A percentile compares a stretch with the other conserved stretches of the same genome.
phyloP scores from a whole-genome alignment of 169 alveolate species.

The Plasmodium adleri region DNA sequence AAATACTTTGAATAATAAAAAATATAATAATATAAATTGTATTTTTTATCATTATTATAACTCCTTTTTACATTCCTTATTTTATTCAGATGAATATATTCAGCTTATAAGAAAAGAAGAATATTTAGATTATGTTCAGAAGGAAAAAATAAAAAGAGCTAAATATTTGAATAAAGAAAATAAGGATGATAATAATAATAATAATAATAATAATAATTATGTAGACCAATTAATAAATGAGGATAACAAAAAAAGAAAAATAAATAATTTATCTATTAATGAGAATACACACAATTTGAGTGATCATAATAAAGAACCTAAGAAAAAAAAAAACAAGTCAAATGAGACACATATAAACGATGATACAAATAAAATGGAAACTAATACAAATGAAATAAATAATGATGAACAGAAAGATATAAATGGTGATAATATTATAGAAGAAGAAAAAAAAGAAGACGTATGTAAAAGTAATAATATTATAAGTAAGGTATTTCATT shows the following conservation, averaged over 20 bases:
- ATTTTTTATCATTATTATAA: constrained; percentile 40
- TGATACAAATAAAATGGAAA: neutral
- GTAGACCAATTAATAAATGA: neutral
- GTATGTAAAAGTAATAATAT: neutral
- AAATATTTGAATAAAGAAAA: neutral
- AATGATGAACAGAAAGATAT: neutral
- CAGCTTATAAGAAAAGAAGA: constrained; percentile 1
- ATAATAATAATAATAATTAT: neutral
- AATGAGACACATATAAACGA: no score
- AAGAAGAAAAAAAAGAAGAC: neutral
- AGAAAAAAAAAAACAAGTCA: neutral
- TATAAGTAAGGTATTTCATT: neutral
- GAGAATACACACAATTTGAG: neutral
- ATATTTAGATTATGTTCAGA: neutral
- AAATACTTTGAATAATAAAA: constrained; percentile 14
- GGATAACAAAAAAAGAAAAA: neutral
- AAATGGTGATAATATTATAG: neutral
- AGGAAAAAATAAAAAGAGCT: neutral
- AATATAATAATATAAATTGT: constrained; percentile 8
- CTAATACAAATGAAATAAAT: neutral
- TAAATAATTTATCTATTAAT: neutral
- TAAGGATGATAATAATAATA: neutral
- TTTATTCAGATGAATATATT: constrained; percentile 25
- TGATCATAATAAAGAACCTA: neutral
- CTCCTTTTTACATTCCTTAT: constrained; percentile 31